phyloP scores from a whole-genome alignment of 1,284 basidiomycete genomes.

The Cystobasidiaceae sp. region DNA sequence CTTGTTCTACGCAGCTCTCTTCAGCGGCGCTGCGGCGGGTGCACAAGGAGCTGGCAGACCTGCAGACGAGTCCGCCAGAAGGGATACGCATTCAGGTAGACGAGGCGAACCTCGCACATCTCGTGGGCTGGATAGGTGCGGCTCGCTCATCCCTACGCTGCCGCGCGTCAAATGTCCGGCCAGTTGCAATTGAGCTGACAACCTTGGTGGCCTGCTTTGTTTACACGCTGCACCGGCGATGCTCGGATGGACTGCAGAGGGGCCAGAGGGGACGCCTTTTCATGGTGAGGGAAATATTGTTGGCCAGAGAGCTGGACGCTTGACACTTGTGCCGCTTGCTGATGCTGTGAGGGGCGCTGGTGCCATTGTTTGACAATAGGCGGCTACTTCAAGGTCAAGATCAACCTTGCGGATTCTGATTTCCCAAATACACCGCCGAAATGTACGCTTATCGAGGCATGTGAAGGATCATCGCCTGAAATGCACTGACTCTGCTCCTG shows the following conservation, averaged over 20 bases:
- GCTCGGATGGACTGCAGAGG: background rate
- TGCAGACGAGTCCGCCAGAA: slow-evolving; percentile 31
- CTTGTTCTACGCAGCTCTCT: slow-evolving; percentile 10
- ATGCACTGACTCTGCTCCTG: background rate
- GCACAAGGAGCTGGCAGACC: slow-evolving; percentile 22
- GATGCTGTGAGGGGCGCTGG: background rate
- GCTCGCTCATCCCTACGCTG: background rate
- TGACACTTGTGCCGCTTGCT: background rate
- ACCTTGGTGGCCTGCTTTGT: background rate
- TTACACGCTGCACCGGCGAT: background rate
- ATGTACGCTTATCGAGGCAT: slow-evolving; percentile 56
- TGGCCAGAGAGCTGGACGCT: background rate
- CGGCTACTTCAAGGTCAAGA: slow-evolving; percentile 81
- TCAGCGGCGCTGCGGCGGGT: slow-evolving; percentile 14
- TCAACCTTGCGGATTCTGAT: slow-evolving; percentile 68
- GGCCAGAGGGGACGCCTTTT: slow-evolving; percentile 78
- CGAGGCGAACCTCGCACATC: slow-evolving; percentile 23
- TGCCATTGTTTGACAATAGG: slow-evolving; percentile 51
- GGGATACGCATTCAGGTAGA: slow-evolving; percentile 24
- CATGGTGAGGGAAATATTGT: slow-evolving; percentile 40
- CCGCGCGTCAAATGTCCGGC: background rate
- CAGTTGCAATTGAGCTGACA: background rate
- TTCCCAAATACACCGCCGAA: slow-evolving; percentile 86
- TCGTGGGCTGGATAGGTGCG: slow-evolving; percentile 29
- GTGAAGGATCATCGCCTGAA: background rate